A percentile compares a stretch with the other conserved stretches of the same genome.
Conservation (phyloP, 2,329 filamentous ascomycete genomes). For the Epichloe hybrida region DNA sequence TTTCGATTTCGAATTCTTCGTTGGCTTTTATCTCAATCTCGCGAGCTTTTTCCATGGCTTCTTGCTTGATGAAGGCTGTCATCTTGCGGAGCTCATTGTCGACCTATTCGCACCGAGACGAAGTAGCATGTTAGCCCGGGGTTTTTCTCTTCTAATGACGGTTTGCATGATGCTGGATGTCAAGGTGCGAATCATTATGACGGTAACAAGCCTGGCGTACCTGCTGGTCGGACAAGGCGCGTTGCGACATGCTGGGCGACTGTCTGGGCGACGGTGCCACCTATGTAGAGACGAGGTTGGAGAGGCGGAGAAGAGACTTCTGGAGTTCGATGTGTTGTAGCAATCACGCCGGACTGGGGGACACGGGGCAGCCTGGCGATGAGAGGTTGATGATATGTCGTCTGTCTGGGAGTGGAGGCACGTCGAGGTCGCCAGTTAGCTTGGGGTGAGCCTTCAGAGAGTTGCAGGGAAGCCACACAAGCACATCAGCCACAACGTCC, state of each 20-base stretch:
- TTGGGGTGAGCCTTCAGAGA: slow-evolving; percentile 12
- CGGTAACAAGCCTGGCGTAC: slow-evolving; percentile 32
- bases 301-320: slow-evolving; percentile 3
- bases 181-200: slow-evolving; percentile 8
- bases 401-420: slow-evolving; percentile 7
- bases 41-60: slow-evolving; percentile 90
- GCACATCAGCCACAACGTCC: neutral
- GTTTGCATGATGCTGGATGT: slow-evolving; percentile 4
- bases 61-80: slow-evolving; percentile 99
- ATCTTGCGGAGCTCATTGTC: slow-evolving; percentile 98
- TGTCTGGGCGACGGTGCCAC: slow-evolving; percentile 24
- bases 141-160: neutral
- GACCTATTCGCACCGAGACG: slow-evolving; percentile 48
- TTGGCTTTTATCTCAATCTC: slow-evolving; percentile 98
- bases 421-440: slow-evolving; percentile 3
- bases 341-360: neutral
- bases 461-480: neutral
- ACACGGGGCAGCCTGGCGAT: neutral
- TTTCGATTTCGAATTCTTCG: slow-evolving; percentile 98
- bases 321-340: neutral
- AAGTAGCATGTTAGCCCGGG: neutral
- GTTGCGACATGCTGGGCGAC: slow-evolving; percentile 68
- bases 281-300: slow-evolving; percentile 12
- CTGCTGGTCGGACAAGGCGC: slow-evolving; percentile 97
- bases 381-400: slow-evolving; percentile 3